Conservation (phyloP, 108 stramenopile species). For the Fragilaria radians region DNA sequence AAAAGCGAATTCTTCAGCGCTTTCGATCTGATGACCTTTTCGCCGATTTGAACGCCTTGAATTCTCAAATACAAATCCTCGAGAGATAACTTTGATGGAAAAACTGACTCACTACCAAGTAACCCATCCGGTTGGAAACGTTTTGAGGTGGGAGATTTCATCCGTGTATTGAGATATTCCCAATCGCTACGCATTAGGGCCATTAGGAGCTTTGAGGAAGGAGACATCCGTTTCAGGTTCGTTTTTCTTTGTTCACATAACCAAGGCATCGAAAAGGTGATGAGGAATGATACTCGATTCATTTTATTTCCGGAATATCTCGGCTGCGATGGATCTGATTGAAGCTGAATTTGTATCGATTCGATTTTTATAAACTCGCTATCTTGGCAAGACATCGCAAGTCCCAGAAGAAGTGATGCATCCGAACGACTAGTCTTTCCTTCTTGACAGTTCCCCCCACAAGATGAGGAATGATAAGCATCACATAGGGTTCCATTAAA, state of each 20-base stretch:
- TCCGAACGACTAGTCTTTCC: constrained; percentile 20
- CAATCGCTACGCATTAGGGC: constrained; percentile 63
- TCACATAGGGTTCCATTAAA: constrained; percentile 26
- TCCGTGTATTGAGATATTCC: constrained; percentile 13
- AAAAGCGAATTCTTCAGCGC: constrained; percentile 6
- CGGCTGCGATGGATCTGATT: not conserved
- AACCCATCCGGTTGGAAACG: not conserved
- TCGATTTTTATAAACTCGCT: constrained; percentile 23
- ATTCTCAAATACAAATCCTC: constrained; percentile 55
- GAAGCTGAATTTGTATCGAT: constrained; percentile 16
- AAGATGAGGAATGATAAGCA: constrained; percentile 14
- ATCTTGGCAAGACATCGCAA: constrained; percentile 20
- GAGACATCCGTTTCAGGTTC: constrained; percentile 22
- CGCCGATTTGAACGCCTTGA: constrained; percentile 10
- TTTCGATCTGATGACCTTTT: not conserved
- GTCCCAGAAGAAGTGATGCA: constrained; percentile 24
- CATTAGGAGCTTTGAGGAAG: constrained; percentile 43
- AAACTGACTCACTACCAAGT: constrained; percentile 14
- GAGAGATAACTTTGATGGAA: constrained; percentile 46
- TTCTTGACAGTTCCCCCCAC: not conserved
- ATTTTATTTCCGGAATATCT: too few relatives aligned
- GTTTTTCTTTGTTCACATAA: not conserved
- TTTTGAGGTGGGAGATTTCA: not conserved
- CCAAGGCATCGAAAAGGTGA: constrained; percentile 44
- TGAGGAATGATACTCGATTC: constrained; percentile 26